Conservation (phyloP, 495 filamentous ascomycete genomes). For the Penicillium herquei region DNA sequence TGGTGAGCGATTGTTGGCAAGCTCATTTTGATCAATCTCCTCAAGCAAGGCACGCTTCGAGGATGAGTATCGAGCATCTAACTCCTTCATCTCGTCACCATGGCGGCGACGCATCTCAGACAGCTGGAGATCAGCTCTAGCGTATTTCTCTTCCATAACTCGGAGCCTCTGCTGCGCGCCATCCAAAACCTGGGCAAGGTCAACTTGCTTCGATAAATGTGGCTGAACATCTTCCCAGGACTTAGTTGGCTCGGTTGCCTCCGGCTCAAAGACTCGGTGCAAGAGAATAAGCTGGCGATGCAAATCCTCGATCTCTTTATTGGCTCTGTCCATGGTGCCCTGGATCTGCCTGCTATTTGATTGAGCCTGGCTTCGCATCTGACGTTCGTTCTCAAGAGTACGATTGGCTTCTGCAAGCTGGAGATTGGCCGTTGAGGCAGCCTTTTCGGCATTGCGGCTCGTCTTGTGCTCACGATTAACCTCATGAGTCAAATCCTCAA, state of each 20-base stretch:
- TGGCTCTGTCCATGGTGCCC: conserved; percentile 67
- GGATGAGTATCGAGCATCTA: conserved; percentile 67
- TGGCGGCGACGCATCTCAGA: conserved; percentile 71
- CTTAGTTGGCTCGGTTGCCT: conserved; percentile 55
- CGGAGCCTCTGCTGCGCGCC: conserved; percentile 82
- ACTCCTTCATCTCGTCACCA: conserved; percentile 70
- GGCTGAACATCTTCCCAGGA: conserved; percentile 63
- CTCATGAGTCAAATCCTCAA: conserved; percentile 95
- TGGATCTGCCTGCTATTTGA: conserved; percentile 81
- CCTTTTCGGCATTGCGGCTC: conserved; percentile 87
- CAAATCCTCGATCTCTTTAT: conserved; percentile 75
- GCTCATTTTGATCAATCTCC: conserved; percentile 84
- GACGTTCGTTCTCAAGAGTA: conserved; percentile 85
- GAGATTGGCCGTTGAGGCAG: conserved; percentile 74
- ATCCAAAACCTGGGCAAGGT: conserved; percentile 86
- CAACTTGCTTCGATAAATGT: conserved; percentile 64
- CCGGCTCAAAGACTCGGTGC: conserved; percentile 83
- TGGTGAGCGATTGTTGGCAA: conserved; percentile 73
- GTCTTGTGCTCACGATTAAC: conserved; percentile 86
- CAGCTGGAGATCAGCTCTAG: conserved; percentile 80
- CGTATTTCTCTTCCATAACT: conserved; percentile 78
- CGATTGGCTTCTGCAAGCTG: conserved; percentile 89
- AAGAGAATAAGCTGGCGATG: conserved; percentile 76
- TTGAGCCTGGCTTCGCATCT: conserved; percentile 82
- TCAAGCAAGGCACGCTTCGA: conserved; percentile 73